Percentiles rank a stretch among this genome's conserved stretches.
These are phyloP conservation scores for Penicillium sp. DNA, from an alignment of 2,329 filamentous ascomycete genomes.

Conservation along the genomic window DNA sequence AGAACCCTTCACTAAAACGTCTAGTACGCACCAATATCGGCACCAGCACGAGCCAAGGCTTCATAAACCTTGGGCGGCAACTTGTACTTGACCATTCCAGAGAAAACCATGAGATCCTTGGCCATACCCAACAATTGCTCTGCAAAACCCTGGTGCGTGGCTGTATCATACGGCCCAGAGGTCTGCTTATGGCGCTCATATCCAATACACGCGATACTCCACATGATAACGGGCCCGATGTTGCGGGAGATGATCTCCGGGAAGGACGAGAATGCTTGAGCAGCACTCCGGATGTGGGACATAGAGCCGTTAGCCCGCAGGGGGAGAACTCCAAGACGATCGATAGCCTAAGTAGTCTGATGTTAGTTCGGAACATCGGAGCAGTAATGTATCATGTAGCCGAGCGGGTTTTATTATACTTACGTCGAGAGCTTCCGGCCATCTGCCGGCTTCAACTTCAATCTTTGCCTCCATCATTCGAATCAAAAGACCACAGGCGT, in stretches of 20 bases:
- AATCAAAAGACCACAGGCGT: slow-evolving; percentile 63
- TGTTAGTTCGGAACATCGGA: not conserved
- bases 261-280: slow-evolving; percentile 78
- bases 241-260: slow-evolving; percentile 83
- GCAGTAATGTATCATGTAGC: too few relatives aligned
- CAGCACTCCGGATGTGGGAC: slow-evolving; percentile 75
- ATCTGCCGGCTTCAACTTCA: slow-evolving; percentile 62
- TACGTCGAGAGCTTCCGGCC: slow-evolving; percentile 67
- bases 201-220: slow-evolving; percentile 87
- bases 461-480: slow-evolving; percentile 65
- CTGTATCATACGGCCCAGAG: slow-evolving; percentile 70
- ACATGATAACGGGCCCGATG: slow-evolving; percentile 88
- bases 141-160: slow-evolving; percentile 57
- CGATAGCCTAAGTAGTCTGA: slow-evolving; percentile 64
- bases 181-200: slow-evolving; percentile 74
- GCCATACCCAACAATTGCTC: slow-evolving; percentile 78
- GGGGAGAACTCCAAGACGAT: slow-evolving; percentile 76
- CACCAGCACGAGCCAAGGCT: slow-evolving; percentile 79
- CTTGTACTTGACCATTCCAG: slow-evolving; percentile 87
- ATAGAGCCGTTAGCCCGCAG: slow-evolving; percentile 76
- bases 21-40: slow-evolving; percentile 59
- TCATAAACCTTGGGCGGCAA: slow-evolving; percentile 87
- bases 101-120: slow-evolving; percentile 90
- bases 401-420: too few relatives aligned
- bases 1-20: not conserved